These are phyloP conservation scores for Strobilomyces confusus DNA, from an alignment of 768 basidiomycete genomes.

Conservation along the genomic window DNA sequence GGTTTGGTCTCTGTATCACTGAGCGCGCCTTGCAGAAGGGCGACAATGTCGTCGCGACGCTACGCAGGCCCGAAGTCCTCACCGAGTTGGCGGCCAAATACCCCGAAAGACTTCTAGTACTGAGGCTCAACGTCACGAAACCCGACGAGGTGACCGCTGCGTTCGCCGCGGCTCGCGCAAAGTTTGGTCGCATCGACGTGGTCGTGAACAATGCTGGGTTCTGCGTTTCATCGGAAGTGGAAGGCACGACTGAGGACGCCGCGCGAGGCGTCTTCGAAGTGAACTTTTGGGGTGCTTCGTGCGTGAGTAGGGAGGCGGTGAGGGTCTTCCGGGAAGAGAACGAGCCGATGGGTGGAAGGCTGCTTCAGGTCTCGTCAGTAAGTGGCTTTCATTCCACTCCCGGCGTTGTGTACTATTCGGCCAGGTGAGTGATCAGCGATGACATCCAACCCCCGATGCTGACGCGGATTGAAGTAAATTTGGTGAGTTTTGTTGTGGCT, in stretches of 20 bases:
- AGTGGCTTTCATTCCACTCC: slow-evolving; percentile 22
- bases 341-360: slow-evolving; percentile 34
- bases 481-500: not conserved
- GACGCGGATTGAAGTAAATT: slow-evolving; percentile 12
- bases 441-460: not conserved
- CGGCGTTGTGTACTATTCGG: slow-evolving; percentile 16
- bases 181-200: slow-evolving; percentile 28
- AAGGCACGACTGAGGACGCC: slow-evolving; percentile 30
- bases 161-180: not conserved
- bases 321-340: slow-evolving; percentile 23
- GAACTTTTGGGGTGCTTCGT: slow-evolving; percentile 43
- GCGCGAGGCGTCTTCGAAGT: slow-evolving; percentile 40
- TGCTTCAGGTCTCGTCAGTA: slow-evolving; percentile 31
- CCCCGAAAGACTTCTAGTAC: slow-evolving; percentile 31
- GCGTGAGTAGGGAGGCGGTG: slow-evolving; percentile 34
- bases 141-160: not conserved
- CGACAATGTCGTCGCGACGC: slow-evolving; percentile 41
- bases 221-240: slow-evolving; percentile 8
- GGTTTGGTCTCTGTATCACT: slow-evolving; percentile 35
- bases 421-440: slow-evolving; percentile 11
- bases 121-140: slow-evolving; percentile 38
- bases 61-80: slow-evolving; percentile 36
- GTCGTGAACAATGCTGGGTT: slow-evolving; percentile 7
- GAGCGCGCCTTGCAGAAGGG: slow-evolving; percentile 33
- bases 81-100: slow-evolving; percentile 24